Evolutionary conservation across 345 rosid genomes (phyloP), one percentile per base, ranked within the genome.

Genomic region (Arabis alpina): DNA sequence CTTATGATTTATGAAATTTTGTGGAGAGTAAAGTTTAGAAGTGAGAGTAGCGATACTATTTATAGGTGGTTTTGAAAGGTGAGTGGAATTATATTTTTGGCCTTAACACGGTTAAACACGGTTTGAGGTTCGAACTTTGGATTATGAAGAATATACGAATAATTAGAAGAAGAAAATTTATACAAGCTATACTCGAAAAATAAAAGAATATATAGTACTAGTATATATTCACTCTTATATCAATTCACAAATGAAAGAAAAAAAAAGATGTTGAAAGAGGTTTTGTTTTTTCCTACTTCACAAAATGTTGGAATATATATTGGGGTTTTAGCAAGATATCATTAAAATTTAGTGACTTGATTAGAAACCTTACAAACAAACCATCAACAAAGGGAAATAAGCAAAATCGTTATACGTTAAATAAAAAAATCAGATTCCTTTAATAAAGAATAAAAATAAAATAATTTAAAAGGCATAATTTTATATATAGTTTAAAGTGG

Each of bases 221-320:
- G 54, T 34, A 71, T 39, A 71, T 61, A 71, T 71, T 27, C 74
- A 50, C 16, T 42, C 67, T 70, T 59, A 44, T 32, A 43, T 44
- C 27, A 14, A 61, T n/a, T 57, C 0, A 54, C 39, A 36, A 36
- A 36, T 8, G 8, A 30, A 30, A 11, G 15, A 36, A 39, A 10
- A 24, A 27, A 10, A 37, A 28, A 36, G 8, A 32, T 4, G 9
- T 2, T 56, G 15, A 6, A 56, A 36, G 9, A 9, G 2, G 5
- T 2, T 16, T 36, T 10, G 4, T 9, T 8, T 7, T 36, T 5
- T 56, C 30, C 58, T 54, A 30, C 23, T 54, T 54, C 58, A 54
- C 6, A 52, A 52, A 50, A 23, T 51, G 14, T 2, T 51, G 15
- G 8, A 36, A 32, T 32, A 32, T 32, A 32, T 32, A 32, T 4